Percentiles rank a stretch among this genome's conserved stretches.
These are phyloP conservation scores for Lactifluus volemus DNA, from an alignment of 768 basidiomycete genomes.

Conservation along the genomic window DNA sequence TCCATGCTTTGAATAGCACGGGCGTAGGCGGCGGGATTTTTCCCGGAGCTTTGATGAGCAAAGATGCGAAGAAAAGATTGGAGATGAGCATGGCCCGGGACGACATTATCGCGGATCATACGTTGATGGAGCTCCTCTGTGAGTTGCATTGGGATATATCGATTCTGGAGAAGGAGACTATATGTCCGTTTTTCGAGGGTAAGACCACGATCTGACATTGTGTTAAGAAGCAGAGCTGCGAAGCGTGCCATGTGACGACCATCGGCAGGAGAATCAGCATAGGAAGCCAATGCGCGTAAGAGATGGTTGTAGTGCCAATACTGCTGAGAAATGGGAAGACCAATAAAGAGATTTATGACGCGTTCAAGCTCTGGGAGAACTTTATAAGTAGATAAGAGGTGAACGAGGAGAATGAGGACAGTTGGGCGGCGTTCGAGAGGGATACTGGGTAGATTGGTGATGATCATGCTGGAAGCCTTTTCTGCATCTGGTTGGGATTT, in stretches of 20 bases:
- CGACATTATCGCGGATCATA: conserved; percentile 33
- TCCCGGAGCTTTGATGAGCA: conserved; percentile 35
- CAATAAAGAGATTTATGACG: conserved; percentile 30
- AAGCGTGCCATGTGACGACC: conserved; percentile 6
- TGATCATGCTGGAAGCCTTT: conserved; percentile 35
- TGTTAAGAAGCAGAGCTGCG: conserved; percentile 6
- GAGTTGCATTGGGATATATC: conserved; percentile 43
- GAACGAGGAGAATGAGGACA: conserved; percentile 38
- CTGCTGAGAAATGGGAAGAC: conserved; percentile 21
- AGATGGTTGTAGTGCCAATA: conserved; percentile 20
- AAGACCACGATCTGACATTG: conserved; percentile 14
- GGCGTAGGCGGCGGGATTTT: conserved; percentile 34
- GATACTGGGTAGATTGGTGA: conserved; percentile 30
- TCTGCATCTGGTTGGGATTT: conserved; percentile 38
- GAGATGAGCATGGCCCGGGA: conserved; percentile 36
- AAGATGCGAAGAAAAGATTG: conserved; percentile 43
- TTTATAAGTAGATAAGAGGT: conserved; percentile 42
- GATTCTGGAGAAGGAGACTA: conserved; percentile 26
- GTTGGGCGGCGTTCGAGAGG: conserved; percentile 32
- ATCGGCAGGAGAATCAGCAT: conserved; percentile 1
- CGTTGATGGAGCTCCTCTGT: conserved; percentile 37
- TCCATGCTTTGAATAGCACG: conserved; percentile 30
- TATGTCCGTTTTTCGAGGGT: conserved; percentile 8
- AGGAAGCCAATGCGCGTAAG: conserved; percentile 12
- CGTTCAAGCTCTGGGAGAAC: conserved; percentile 39